A percentile compares a stretch with the other conserved stretches of the same genome.
Evolutionary conservation across 176 grass and related monocot genomes (phyloP).

Genomic region (Bolboschoenus planiculmis): DNA sequence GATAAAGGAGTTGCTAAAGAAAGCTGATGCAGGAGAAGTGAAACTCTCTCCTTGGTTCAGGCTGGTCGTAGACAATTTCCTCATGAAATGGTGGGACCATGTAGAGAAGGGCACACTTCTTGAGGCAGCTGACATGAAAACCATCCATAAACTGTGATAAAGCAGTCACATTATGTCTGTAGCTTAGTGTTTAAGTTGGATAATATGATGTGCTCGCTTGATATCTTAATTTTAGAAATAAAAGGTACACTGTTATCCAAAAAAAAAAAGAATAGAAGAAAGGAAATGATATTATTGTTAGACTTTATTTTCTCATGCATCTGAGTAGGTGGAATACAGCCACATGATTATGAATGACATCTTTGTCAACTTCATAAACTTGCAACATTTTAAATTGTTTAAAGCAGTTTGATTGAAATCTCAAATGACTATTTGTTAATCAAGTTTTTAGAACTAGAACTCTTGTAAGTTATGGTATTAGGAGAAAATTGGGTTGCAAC

Average conservation of each 20-base stretch:
- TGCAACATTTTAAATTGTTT: neutral
- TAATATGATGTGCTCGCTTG: neutral
- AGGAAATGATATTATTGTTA: neutral
- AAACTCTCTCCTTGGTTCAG: conserved; percentile 93
- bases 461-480: too few species aligned
- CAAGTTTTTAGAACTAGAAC: too few species aligned
- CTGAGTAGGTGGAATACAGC: neutral
- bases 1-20: conserved; percentile 57
- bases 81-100: conserved; percentile 88
- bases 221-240: neutral
- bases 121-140: conserved; percentile 54
- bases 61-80: conserved; percentile 82
- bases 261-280: neutral
- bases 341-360: neutral
- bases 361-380: too few species aligned
- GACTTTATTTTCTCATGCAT: neutral
- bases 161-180: neutral
- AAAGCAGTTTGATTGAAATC: too few species aligned
- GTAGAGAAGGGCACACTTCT: conserved; percentile 62
- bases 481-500: too few species aligned
- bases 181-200: neutral
- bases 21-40: conserved; percentile 69
- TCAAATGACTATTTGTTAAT: too few species aligned
- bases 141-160: conserved; percentile 64
- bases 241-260: neutral